Conservation (phyloP, 2,329 filamentous ascomycete genomes). For the Apiospora malaysiana region DNA sequence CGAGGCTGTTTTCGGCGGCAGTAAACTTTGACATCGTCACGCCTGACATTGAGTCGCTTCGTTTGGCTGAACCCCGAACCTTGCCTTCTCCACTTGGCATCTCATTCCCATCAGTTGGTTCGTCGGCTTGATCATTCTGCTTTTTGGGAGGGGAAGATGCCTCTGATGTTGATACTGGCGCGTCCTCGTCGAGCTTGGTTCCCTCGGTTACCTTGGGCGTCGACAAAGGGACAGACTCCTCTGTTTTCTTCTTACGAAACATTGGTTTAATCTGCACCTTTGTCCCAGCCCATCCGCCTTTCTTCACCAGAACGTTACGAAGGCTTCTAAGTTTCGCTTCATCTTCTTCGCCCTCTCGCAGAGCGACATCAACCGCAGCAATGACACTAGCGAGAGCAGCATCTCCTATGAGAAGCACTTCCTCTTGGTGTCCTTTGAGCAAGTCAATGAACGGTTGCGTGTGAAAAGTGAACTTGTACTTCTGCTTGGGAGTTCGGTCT, state of each 20-base stretch:
- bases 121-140: slow-evolving; percentile 24
- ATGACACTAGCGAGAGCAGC: slow-evolving; percentile 88
- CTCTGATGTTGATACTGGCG: slow-evolving; percentile 33
- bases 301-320: slow-evolving; percentile 87
- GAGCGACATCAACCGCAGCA: slow-evolving; percentile 82
- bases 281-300: slow-evolving; percentile 91
- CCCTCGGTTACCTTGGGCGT: slow-evolving; percentile 43
- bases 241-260: slow-evolving; percentile 87
- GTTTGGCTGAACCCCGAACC: slow-evolving; percentile 53
- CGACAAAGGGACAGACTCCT: slow-evolving; percentile 51
- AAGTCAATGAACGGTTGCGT: slow-evolving; percentile 95
- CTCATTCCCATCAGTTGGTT: slow-evolving; percentile 27
- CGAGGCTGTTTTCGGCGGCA: slow-evolving; percentile 88
- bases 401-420: slow-evolving; percentile 92
- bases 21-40: slow-evolving; percentile 94
- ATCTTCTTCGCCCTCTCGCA: slow-evolving; percentile 83
- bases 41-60: slow-evolving; percentile 83
- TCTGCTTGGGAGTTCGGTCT: slow-evolving; percentile 97
- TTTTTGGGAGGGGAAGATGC: slow-evolving; percentile 30
- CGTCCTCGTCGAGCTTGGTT: slow-evolving; percentile 39
- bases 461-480: slow-evolving; percentile 99
- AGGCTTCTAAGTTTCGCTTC: slow-evolving; percentile 83
- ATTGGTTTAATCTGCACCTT: slow-evolving; percentile 99
- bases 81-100: slow-evolving; percentile 33
- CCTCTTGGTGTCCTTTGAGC: slow-evolving; percentile 93